Evolutionary conservation across 495 filamentous ascomycete genomes (phyloP), one percentile per base, ranked within the genome.

Genomic region (Amphirosellinia nigrospora): DNA sequence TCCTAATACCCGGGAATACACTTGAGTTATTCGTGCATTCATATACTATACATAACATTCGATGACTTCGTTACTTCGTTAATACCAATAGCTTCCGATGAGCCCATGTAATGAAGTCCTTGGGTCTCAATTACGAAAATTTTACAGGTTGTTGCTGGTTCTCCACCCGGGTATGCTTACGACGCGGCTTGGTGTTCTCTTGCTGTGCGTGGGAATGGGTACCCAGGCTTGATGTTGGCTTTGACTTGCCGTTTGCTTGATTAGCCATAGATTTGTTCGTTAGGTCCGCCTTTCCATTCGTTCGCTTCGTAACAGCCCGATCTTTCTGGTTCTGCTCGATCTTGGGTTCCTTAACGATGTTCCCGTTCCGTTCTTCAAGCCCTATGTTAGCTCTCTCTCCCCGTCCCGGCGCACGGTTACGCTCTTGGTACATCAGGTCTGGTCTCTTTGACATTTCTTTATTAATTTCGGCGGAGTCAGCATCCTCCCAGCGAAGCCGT

Each of bases 401-500:
- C 7, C 72, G 75, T 48, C 69, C 75, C 63, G 75, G 69, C 45
- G 79, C 73, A 50, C 75, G 69, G 52, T 78, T 66, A 28, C 70
- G 67, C 43, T 78, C 72, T 45, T 79, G 73, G 19, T 72, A 55
- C 1, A 66, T 48, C 4, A 74, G 64, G 0, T 21, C 28, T 3
- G 16, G 38, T 64, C 83, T 67, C 15, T 74, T 74, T 38, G 73
- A 70, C 71, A 83, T 75, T 16, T 86, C 80, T 61, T 75, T 79
- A 41, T 71, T 76, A 19, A 88, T 82, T 55, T 85, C 79, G 5
- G 64, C 76, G 45, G 71, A 72, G 68, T 86, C 81, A 48, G 88
- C 74, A 70, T 91, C 86, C 64, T 86, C 87, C 79, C 87, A 89
- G 43, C 83, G 82, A 64, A 89, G 79, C 71, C 82, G 82, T 68